Conservation (phyloP, 257 asterid genomes). For the Paraleonurus japonicus region DNA sequence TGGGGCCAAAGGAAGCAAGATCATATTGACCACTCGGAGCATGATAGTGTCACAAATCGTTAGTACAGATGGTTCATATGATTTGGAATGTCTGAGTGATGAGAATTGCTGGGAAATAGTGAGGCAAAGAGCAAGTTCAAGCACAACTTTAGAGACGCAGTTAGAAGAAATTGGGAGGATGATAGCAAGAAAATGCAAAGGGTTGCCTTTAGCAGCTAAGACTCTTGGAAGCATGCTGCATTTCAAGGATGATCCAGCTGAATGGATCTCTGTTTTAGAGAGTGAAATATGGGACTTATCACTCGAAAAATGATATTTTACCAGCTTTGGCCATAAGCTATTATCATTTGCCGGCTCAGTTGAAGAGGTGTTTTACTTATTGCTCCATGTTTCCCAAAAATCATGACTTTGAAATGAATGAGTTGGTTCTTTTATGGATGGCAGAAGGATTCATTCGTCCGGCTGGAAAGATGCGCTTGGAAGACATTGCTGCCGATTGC, state of each 20-base stretch:
- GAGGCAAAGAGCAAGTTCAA: constrained; percentile 30
- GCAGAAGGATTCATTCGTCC: constrained; percentile 40
- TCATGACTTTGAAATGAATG: constrained; percentile 28
- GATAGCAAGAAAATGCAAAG: constrained; percentile 37
- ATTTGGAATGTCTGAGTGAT: constrained; percentile 27
- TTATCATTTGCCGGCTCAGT: constrained; percentile 34
- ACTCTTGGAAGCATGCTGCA: constrained; percentile 37
- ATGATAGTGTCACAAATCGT: constrained; percentile 34
- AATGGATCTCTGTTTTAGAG: constrained; percentile 33
- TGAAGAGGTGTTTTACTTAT: constrained; percentile 42
- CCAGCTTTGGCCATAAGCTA: constrained; percentile 38
- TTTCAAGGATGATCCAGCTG: constrained; percentile 16
- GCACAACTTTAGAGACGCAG: background rate
- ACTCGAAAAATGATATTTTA: constrained; percentile 23
- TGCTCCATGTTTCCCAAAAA: constrained; percentile 38
- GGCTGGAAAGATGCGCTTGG: constrained; percentile 25
- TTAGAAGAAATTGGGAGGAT: constrained; percentile 27
- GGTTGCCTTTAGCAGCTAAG: constrained; percentile 41
- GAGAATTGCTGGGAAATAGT: constrained; percentile 38
- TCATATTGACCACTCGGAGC: constrained; percentile 41
- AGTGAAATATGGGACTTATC: constrained; percentile 42
- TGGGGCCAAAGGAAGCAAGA: constrained; percentile 33
- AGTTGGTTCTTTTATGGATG: constrained; percentile 38
- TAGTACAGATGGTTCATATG: constrained; percentile 21
- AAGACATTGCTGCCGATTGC: constrained; percentile 35